Conservation (phyloP, 441 rosid species). For the Adansonia gregorii region DNA sequence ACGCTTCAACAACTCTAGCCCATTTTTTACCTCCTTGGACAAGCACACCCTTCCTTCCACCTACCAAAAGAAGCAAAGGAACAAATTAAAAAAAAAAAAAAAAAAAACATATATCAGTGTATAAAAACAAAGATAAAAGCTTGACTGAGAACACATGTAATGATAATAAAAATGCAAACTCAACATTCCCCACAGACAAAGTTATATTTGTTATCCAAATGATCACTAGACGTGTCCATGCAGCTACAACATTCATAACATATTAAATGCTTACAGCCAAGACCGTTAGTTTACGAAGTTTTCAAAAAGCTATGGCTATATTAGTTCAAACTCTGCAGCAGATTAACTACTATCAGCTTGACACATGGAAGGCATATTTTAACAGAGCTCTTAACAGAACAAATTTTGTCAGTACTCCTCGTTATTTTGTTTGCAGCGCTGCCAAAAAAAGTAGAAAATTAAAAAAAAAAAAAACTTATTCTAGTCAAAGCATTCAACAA, state of each 20-base stretch:
- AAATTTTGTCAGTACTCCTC: background rate
- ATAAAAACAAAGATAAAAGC: conserved; percentile 18
- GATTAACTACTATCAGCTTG: background rate
- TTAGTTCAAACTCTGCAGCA: background rate
- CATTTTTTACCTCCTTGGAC: conserved; percentile 74
- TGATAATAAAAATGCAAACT: background rate
- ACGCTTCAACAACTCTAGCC: conserved; percentile 77
- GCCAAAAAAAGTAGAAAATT: background rate
- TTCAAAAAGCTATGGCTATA: background rate
- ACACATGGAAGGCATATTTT: conserved; percentile 5
- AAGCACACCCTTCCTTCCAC: conserved; percentile 87
- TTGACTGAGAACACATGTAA: background rate
- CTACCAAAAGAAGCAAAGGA: conserved; percentile 44
- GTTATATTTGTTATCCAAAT: background rate
- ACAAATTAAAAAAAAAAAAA: conserved; percentile 9
- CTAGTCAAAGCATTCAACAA: background rate
- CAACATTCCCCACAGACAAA: background rate
- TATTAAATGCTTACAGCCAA: conserved; percentile 6
- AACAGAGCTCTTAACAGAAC: conserved; percentile 3
- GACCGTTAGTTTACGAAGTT: background rate
- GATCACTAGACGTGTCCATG: background rate
- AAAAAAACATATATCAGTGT: conserved; percentile 19
- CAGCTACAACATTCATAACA: background rate
- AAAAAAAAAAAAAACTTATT: background rate
- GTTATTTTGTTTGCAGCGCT: background rate